Percentiles rank a stretch among this genome's conserved stretches.
Evolutionary conservation across 352 stramenopile genomes (phyloP).

Genomic region (Phytophthora capsici): DNA sequence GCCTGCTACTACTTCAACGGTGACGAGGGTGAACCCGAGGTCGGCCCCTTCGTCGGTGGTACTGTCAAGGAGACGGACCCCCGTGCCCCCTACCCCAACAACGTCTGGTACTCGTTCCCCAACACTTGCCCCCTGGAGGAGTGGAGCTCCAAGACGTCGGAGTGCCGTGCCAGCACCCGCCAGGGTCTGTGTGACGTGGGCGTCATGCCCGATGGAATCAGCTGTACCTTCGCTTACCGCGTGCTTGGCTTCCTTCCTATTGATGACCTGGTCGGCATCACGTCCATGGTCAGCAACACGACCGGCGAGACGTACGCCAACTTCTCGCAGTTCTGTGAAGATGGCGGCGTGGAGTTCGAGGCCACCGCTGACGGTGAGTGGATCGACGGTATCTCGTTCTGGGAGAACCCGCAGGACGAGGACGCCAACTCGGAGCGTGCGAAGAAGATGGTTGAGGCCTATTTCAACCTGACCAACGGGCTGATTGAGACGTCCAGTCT

Average conservation of each 20-base stretch:
- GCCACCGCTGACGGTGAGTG: constrained; percentile 45
- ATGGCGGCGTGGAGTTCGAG: constrained; percentile 68
- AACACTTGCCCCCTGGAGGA: constrained; percentile 66
- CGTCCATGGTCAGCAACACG: constrained; percentile 59
- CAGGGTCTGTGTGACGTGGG: constrained; percentile 62
- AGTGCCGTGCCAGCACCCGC: constrained; percentile 53
- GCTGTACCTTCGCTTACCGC: constrained; percentile 69
- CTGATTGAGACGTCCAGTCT: constrained; percentile 44
- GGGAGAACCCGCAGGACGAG: constrained; percentile 71
- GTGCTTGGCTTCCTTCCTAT: constrained; percentile 72
- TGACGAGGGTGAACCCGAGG: constrained; percentile 58
- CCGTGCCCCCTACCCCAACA: constrained; percentile 73
- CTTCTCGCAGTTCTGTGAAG: constrained; percentile 70
- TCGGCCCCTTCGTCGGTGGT: constrained; percentile 74
- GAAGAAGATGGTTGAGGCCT: constrained; percentile 57
- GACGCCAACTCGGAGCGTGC: constrained; percentile 55
- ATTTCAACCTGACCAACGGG: constrained; percentile 58
- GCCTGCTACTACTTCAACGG: constrained; percentile 83
- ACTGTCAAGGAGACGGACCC: constrained; percentile 54
- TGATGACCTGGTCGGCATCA: constrained; percentile 82
- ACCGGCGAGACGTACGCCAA: constrained; percentile 59
- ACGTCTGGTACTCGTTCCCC: constrained; percentile 82
- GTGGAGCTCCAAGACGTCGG: constrained; percentile 55
- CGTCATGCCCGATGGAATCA: constrained; percentile 63
- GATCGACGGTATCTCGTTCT: constrained; percentile 70